Evolutionary conservation across 2,329 filamentous ascomycete genomes (phyloP), one percentile per base, ranked within the genome.

Genomic region (Ceratocystiopsis sp.): DNA sequence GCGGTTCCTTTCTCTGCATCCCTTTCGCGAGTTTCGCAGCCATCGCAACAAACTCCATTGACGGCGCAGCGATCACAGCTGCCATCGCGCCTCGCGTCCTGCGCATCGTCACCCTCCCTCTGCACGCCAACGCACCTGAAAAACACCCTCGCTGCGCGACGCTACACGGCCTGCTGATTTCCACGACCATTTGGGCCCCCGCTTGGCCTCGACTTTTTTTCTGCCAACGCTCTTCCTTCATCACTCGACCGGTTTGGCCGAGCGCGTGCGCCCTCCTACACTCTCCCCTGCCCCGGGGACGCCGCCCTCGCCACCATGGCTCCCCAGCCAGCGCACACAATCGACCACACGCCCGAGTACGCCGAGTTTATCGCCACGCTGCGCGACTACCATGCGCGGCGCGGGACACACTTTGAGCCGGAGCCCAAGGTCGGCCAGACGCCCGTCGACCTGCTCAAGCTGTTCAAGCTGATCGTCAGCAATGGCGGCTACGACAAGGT

Each of bases 401-500:
- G 85, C 62, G 84, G 84, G 43, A 93, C 84, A 9, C 63, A 68
- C 45, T 76, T 93, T 51, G 85, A 93, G 48, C 69, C 78, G 29
- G 80, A 87, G 57, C 85, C 85, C 42, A 86, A 84, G 62, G 76
- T 93, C 52, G 84, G 83, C 47, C 71, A 73, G 51, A 78, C 78
- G 47, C 77, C 80, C 50, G 71, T 93, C 48, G 82, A 93, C 55
- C 68, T 93, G 25, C 66, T 78, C 56, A 80, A 81, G 54, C 71
- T 93, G 29, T 93, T 84, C 67, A 80, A 81, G 49, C 71, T 78
- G 51, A 81, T 93, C 16, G 71, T 82, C 43, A 72, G 73, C 18
- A 76, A 78, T 53, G 86, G 86, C 42, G 86, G 86, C 46, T 94
- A 94, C 58, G 86, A 93, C 61, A 79, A 80, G 57, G 75, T 89